Evolutionary conservation across 1,139 yeast genomes (phyloP).

Genomic region (Pichia sorboxylosa): DNA sequence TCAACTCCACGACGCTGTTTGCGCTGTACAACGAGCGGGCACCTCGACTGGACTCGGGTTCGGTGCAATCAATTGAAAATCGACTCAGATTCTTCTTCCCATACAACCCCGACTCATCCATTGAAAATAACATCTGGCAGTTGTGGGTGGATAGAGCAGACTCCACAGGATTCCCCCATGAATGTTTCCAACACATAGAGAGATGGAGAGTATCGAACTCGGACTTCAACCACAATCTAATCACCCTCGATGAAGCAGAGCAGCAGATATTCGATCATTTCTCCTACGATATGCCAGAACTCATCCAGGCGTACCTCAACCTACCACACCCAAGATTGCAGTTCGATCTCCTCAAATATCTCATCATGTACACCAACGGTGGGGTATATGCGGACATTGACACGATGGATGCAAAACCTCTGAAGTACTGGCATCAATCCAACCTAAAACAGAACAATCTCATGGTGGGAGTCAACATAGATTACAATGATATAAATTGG

Average conservation of each 20-base stretch:
- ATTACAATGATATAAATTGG: constrained; percentile 62
- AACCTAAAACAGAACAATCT: constrained; percentile 13
- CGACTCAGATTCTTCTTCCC: constrained; percentile 52
- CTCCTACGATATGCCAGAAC: constrained; percentile 44
- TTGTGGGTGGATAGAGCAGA: constrained; percentile 75
- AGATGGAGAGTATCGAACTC: constrained; percentile 50
- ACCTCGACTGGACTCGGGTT: constrained; percentile 14
- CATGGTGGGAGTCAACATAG: constrained; percentile 61
- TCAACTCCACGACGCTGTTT: not conserved
- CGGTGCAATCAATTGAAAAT: constrained; percentile 24
- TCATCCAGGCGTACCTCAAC: constrained; percentile 45
- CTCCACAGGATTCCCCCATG: constrained; percentile 43
- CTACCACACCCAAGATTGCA: constrained; percentile 57
- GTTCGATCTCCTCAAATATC: constrained; percentile 61
- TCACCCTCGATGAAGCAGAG: constrained; percentile 50
- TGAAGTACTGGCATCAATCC: constrained; percentile 31
- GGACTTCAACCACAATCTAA: constrained; percentile 48
- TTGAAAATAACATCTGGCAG: constrained; percentile 85
- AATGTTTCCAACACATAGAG: constrained; percentile 31
- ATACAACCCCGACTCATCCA: constrained; percentile 37
- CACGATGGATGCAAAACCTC: constrained; percentile 41
- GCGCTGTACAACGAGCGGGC: constrained; percentile 10
- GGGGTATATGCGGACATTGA: constrained; percentile 72
- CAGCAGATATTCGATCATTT: constrained; percentile 39
- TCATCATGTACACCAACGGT: constrained; percentile 54